Base-by-base conservation (phyloP, 495 filamentous ascomycete genomes). In the Astrothelium subdiscretum region DNA sequence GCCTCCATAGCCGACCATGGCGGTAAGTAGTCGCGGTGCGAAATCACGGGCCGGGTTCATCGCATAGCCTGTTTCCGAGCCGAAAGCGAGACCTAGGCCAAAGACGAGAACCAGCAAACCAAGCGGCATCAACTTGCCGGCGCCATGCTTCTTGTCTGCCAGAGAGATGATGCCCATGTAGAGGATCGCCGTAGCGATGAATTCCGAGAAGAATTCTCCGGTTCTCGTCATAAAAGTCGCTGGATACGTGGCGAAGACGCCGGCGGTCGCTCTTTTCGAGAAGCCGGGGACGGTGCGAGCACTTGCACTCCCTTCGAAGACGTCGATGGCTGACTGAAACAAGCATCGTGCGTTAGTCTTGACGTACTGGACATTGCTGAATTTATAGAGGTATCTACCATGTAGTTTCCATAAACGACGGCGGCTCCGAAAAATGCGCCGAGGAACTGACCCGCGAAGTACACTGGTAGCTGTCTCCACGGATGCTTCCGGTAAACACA, bases 1-100 rank as follows among this genome's bases (percentile, higher is more conserved):
- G 60, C 72, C 71, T 2, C 84, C 83, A 70, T 87, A 87, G 1
- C 85, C 85, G 24, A 87, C 65, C 63, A 80, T 75, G 67, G 82
- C 87, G 2, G 78, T 76, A 51, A 84, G 78, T 42, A 87, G 69
- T 31, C 85, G 66, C 0, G 85, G 85, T 0, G 85, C 85, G 72
- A 87, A 87, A 62, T 88, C 85, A 48, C 85, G 68, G 2, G 85
- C 85, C 29, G 85, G 70, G 68, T 87, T 88, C 38, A 87, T 85
- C 2, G 85, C 83, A 71, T 86, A 87, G 1, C 84, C 85, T 2
- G 85, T 88, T 69, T 88, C 81, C 79, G 81, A 87, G 26, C 85
- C 85, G 71, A 86, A 86, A 65, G 83, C 85, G 43, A 83, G 81
- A 20, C 84, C 84, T 26, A 87, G 78, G 4, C 84, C 84, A 67